These are phyloP conservation scores for Arachis monticola DNA, from an alignment of 331 rosid genomes.

Conservation along the genomic window DNA sequence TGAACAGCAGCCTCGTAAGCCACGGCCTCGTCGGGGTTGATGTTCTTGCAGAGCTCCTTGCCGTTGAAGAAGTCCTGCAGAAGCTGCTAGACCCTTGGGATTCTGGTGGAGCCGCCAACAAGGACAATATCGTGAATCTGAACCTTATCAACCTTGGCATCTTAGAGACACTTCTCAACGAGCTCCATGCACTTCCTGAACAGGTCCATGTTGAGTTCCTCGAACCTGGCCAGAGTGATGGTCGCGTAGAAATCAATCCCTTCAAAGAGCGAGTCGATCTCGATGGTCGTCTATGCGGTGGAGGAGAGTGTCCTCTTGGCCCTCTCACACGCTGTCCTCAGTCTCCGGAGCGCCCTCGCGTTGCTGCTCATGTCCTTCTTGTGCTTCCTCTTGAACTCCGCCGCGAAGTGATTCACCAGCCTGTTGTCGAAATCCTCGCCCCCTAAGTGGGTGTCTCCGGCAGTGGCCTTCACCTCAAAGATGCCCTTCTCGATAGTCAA, in stretches of 20 bases:
- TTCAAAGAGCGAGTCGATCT: not conserved
- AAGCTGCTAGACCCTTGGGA: not conserved
- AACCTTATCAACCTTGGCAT: not conserved
- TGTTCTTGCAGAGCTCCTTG: constrained; percentile 5
- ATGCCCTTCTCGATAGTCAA: not conserved
- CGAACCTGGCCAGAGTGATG: not conserved
- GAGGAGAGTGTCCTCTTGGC: constrained; percentile 4
- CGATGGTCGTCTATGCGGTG: not conserved
- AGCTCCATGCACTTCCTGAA: not conserved
- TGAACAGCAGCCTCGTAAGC: not conserved
- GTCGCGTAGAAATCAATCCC: constrained; percentile 4
- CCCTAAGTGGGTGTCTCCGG: constrained; percentile 1
- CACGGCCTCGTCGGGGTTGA: constrained; percentile 4
- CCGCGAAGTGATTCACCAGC: not conserved
- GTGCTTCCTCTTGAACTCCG: not conserved
- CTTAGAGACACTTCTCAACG: not conserved
- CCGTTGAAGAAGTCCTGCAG: constrained; percentile 1
- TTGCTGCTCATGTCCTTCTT: not conserved
- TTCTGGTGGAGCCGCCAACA: constrained; percentile 2
- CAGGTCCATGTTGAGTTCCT: constrained; percentile 1
- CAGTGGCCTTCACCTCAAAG: constrained; percentile 7
- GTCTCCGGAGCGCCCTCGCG: not conserved
- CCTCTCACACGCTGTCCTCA: not conserved
- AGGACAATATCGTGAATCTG: not conserved
- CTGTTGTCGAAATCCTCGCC: constrained; percentile 1